A percentile compares a stretch with the other conserved stretches of the same genome.
phyloP scores from a whole-genome alignment of 768 basidiomycete species.

The Phlebiopsis gigantea region DNA sequence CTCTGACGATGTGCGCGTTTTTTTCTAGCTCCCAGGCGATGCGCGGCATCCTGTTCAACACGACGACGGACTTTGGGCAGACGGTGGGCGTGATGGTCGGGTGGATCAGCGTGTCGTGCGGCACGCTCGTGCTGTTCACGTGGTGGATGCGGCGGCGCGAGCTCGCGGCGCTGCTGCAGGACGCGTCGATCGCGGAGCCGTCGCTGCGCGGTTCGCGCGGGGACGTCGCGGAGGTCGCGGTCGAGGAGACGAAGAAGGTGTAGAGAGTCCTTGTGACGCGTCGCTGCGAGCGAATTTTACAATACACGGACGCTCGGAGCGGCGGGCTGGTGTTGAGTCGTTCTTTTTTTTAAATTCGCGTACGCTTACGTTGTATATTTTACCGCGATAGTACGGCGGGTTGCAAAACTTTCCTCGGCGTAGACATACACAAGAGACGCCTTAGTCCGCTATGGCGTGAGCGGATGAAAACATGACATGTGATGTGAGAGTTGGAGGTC shows the following conservation, averaged over 20 bases:
- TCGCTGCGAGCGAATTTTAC: no score
- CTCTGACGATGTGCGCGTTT: not conserved
- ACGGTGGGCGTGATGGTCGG: slow-evolving; percentile 30
- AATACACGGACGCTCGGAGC: no score
- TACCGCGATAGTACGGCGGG: no score
- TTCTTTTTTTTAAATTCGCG: no score
- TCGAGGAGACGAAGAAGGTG: not conserved
- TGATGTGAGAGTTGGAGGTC: no score
- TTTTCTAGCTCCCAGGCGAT: slow-evolving; percentile 25
- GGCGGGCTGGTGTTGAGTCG: no score
- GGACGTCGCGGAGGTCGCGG: not conserved
- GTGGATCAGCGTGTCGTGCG: slow-evolving; percentile 25
- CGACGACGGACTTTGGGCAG: slow-evolving; percentile 24
- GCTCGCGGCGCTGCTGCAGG: not conserved
- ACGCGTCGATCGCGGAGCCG: not conserved
- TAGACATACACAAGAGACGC: no score
- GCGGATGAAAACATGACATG: no score
- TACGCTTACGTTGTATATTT: no score
- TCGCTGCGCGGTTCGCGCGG: not conserved
- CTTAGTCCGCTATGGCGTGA: no score
- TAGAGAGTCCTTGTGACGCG: no score
- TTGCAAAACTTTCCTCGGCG: no score
- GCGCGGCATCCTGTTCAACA: slow-evolving; percentile 33
- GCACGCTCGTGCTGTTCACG: slow-evolving; percentile 20
- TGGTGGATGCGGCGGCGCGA: slow-evolving; percentile 18